phyloP scores from a whole-genome alignment of 371 early-diverging fungal species.

The Circinella minor region DNA sequence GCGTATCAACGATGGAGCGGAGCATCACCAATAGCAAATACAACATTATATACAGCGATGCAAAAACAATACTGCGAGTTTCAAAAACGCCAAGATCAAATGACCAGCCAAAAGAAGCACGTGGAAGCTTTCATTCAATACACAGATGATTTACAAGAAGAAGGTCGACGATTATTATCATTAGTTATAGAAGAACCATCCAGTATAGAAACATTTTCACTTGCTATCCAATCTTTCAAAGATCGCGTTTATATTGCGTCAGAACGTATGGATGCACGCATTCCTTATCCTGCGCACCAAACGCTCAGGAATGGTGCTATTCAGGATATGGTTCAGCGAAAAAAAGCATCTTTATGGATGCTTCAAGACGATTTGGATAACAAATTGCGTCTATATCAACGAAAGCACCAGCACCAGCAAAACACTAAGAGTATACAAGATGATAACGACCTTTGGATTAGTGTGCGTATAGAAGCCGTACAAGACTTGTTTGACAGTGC shows the following conservation, averaged over 20 bases:
- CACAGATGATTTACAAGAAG: neutral
- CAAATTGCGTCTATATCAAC: neutral
- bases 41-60: neutral
- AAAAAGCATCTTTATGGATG: neutral
- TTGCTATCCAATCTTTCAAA: neutral
- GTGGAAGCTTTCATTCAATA: slow-evolving; percentile 7
- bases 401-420: neutral
- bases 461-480: neutral
- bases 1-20: slow-evolving; percentile 5
- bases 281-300: slow-evolving; percentile 9
- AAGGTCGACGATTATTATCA: neutral
- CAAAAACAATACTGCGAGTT: slow-evolving; percentile 12
- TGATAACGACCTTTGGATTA: neutral
- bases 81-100: neutral
- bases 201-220: neutral
- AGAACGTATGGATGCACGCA: slow-evolving; percentile 8
- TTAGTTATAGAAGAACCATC: no score
- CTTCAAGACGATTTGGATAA: neutral
- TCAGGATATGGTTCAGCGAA: neutral
- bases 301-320: neutral
- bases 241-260: slow-evolving; percentile 1
- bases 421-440: neutral
- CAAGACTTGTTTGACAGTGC: neutral
- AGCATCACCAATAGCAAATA: neutral
- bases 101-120: neutral